Evolutionary conservation across 225 moss, liverwort and hornwort genomes (phyloP), one percentile per base, ranked within the genome.

Genomic region (Physcomitrellopsis africana): DNA sequence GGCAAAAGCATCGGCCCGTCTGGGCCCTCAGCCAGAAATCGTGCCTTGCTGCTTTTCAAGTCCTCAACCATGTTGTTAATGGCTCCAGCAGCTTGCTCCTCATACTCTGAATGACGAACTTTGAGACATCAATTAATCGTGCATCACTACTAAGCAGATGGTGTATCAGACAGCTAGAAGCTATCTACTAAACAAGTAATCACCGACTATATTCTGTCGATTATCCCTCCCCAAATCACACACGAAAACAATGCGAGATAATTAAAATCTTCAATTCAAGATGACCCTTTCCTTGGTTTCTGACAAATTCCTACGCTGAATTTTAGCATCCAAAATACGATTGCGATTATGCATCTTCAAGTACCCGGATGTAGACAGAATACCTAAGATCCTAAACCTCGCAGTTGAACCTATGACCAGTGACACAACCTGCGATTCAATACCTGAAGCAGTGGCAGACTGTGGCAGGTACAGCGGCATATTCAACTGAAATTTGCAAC

Each of bases 11-110:
- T 81, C 59, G 75, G 73, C 69, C 86, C 87, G 70, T 77, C 78
- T 23, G 82, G 85, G 29, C 94, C 93, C 78, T 88, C 87, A 69
- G 80, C 90, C 82, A 85, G 51, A 69, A 93, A 85, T 9, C 84
- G 72, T 59, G 82, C 74, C 68, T 90, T 85, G 46, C 73, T 80
- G 77, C 89, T 88, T 79, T 80, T 89, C 71, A 93, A 80, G 75
- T 87, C 77, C 72, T 79, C 81, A 82, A 87, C 69, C 23, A 90
- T 61, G 52, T 81, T 81, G 18, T 81, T 69, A 37, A 89, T 85
- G 45, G 82, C 86, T 57, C 79, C 82, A 17, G 47, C 63, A 66
- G 89, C 80, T 76, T 89, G 93, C 77, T 81, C 82, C 79, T 91
- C 77, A 17, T 83, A 99, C 63, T 90, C 93, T 93, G 83, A 52